Conservation (phyloP, 108 stramenopile genomes). For the Nannochloropsis salina region DNA sequence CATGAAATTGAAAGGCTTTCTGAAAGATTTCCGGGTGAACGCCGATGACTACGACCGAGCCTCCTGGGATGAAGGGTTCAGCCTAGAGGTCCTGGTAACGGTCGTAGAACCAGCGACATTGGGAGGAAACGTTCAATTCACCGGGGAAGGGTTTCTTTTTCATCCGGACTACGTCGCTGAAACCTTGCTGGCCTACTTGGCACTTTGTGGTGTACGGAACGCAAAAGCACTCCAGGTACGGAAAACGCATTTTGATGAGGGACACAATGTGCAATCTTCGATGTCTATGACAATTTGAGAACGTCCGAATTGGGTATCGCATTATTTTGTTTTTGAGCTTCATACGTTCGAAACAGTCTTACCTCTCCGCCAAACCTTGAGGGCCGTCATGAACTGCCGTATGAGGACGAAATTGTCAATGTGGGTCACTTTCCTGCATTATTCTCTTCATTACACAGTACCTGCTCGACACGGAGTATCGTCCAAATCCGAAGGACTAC, state of each 20-base stretch:
- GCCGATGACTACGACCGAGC: not conserved
- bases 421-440: no score
- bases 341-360: no score
- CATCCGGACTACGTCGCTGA: slow-evolving; percentile 19
- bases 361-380: no score
- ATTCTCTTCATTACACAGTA: not conserved
- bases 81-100: not conserved
- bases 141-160: slow-evolving; percentile 8
- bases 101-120: not conserved
- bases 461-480: not conserved
- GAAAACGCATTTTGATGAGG: not conserved
- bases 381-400: no score
- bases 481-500: not conserved
- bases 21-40: not conserved
- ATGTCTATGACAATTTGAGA: no score
- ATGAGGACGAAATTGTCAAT: no score
- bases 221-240: not conserved
- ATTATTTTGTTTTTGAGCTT: no score
- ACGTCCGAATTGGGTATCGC: no score
- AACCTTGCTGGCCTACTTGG: slow-evolving; percentile 6
- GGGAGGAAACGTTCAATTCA: slow-evolving; percentile 6
- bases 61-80: not conserved
- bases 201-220: not conserved
- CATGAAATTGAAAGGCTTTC: slow-evolving; percentile 5
- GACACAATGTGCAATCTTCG: no score